Base-by-base conservation (phyloP, 305 asterid genomes). In the Solanum hybrid region DNA sequence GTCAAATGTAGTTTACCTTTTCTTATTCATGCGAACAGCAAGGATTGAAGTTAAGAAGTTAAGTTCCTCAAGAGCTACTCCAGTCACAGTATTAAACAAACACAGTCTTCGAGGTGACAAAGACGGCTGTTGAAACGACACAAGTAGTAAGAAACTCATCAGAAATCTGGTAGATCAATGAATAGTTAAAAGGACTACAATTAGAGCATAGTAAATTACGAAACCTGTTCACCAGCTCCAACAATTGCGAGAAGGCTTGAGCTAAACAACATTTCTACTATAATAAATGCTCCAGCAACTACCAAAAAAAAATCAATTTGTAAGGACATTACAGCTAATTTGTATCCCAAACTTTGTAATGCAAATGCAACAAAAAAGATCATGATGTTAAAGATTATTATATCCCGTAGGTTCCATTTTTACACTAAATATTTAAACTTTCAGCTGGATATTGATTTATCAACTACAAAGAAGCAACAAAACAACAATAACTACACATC, bases 201-300 rank as follows among this genome's bases (percentile, higher is more conserved):
- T 61, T 16, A 36, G 80, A 33, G 40, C 20, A 24, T n/a, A 87
- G 76, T 42, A 82, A 35, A 90, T 88, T 86, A 20, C 34, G 67
- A 31, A 88, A 97, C 99, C 99, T 97, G 99, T 92, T 97, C 98
- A 87, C 99, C 99, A 89, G 99, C 99, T 78, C 99, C 99, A 91
- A 97, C 99, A 88, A 96, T 92, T 87, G 98, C 98, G 34, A 97
- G 96, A 90, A 97, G 97, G 90, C 95, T 95, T 86, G 99, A 91
- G 92, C 93, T 94, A 93, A 94, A 96, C 75, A 95, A 93, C 99
- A 97, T 97, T 93, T 97, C 99, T 89, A 95, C 97, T 80, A 97
- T 93, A 83, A 86, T 91, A 91, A 96, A 97, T 79, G 97, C 99
- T 89, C 99, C 99, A 92, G 94, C 88, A 92, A 92, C 99, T 97